A percentile compares a stretch with the other conserved stretches of the same genome.
Conservation (phyloP, 805 yeast genomes). For the Maudiozyma barnettii region DNA sequence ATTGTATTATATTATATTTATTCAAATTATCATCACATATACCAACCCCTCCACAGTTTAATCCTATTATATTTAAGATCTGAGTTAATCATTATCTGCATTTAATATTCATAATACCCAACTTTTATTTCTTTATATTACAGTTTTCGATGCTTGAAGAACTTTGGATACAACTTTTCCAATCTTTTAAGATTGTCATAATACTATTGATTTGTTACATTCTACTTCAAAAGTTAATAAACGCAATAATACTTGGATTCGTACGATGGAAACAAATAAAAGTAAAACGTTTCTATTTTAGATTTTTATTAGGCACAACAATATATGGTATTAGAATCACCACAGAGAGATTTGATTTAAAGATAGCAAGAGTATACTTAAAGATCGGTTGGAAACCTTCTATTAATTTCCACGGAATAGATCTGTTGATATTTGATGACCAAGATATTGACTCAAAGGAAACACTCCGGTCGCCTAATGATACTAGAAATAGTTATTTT, state of each 20-base stretch:
- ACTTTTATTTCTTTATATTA: not conserved
- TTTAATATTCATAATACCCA: too few species aligned
- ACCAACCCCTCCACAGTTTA: too few species aligned
- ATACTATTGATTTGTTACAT: constrained; percentile 1
- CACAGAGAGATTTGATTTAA: constrained; percentile 8
- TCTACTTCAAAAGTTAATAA: constrained; percentile 2
- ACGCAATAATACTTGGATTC: not conserved
- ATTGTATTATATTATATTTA: too few species aligned
- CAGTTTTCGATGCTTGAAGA: not conserved
- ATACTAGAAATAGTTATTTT: not conserved
- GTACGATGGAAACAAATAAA: constrained; percentile 4
- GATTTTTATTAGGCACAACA: constrained; percentile 13
- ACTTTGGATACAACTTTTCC: constrained; percentile 1
- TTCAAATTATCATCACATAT: too few species aligned
- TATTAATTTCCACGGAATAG: constrained; percentile 13
- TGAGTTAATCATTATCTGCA: too few species aligned
- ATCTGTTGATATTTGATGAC: constrained; percentile 3
- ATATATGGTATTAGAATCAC: constrained; percentile 8
- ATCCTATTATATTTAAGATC: too few species aligned
- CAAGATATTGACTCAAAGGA: not conserved
- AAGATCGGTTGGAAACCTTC: constrained; percentile 15
- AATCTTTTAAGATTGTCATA: not conserved
- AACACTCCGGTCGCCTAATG: not conserved
- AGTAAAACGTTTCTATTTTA: constrained; percentile 9
- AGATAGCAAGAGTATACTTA: constrained; percentile 12